These are phyloP conservation scores for Raffaelea arxii DNA, from an alignment of 2,329 filamentous ascomycete species.

Conservation along the genomic window DNA sequence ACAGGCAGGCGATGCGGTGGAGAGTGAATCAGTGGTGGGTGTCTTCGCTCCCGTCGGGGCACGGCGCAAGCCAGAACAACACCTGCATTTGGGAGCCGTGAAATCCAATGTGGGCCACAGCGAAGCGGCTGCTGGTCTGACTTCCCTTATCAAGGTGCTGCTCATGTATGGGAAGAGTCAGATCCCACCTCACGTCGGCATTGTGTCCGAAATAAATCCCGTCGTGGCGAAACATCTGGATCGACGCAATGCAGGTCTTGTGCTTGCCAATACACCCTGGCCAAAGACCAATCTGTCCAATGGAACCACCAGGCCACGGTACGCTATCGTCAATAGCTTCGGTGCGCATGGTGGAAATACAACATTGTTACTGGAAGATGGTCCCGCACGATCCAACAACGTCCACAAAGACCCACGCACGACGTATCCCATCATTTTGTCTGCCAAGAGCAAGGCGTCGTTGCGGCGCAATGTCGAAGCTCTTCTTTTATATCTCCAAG, in stretches of 20 bases:
- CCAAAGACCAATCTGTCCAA: too few species aligned
- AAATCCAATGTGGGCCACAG: conserved; percentile 58
- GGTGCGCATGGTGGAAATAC: conserved; percentile 65
- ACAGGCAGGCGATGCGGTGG: conserved; percentile 71
- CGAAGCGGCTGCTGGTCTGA: conserved; percentile 51
- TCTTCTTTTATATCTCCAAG: too few species aligned
- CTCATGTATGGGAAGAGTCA: conserved; percentile 53
- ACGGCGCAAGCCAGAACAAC: conserved; percentile 35
- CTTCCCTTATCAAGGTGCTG: conserved; percentile 54
- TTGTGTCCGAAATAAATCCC: conserved; percentile 54
- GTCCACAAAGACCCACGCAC: conserved; percentile 40
- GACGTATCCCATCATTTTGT: conserved; percentile 48
- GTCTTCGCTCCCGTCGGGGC: conserved; percentile 38
- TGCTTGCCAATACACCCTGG: conserved; percentile 41
- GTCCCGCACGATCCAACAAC: conserved; percentile 26
- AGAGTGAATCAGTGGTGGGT: conserved; percentile 66
- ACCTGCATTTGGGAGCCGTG: conserved; percentile 51
- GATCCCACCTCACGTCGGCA: conserved; percentile 58
- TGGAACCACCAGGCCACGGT: conserved; percentile 35
- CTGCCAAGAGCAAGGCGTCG: conserved; percentile 43
- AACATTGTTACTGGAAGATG: conserved; percentile 55
- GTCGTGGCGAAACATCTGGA: conserved; percentile 47
- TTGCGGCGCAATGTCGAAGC: conserved; percentile 51
- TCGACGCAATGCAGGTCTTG: conserved; percentile 48
- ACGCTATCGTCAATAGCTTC: conserved; percentile 57